phyloP scores from a whole-genome alignment of 1,284 basidiomycete species.

The Xerocomus subilludens region DNA sequence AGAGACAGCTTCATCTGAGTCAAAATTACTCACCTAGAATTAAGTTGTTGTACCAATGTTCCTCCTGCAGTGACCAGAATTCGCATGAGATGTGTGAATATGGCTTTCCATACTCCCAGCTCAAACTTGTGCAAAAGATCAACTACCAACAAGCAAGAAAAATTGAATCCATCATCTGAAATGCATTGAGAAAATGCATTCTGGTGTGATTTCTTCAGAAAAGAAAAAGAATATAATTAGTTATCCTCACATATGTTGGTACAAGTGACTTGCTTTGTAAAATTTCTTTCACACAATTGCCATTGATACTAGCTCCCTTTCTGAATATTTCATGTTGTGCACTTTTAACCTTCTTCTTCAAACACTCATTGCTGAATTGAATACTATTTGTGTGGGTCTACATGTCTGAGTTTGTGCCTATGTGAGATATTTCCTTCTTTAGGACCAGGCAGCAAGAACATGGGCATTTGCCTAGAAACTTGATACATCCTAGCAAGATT shows the following conservation, averaged over 20 bases:
- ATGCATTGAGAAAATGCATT: constrained; percentile 14
- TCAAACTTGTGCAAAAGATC: constrained; percentile 52
- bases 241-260: too few species aligned
- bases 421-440: constrained; percentile 24
- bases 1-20: too few species aligned
- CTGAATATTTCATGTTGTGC: too few species aligned
- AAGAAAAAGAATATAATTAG: background rate
- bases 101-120: constrained; percentile 40
- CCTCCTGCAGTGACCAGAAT: constrained; percentile 27
- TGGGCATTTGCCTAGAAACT: constrained; percentile 41
- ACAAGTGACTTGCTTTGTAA: too few species aligned
- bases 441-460: constrained; percentile 43
- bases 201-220: background rate
- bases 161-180: constrained; percentile 24
- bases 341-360: too few species aligned
- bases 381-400: too few species aligned
- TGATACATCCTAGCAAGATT: constrained; percentile 46
- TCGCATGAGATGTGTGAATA: constrained; percentile 37
- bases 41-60: constrained; percentile 14
- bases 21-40: too few species aligned
- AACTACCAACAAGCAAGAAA: constrained; percentile 41
- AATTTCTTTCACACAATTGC: background rate
- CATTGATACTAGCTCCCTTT: background rate
- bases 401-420: background rate
- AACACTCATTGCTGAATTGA: too few species aligned